Conservation (phyloP, 2,329 filamentous ascomycete genomes). For the Monosporascus cannonballus region DNA sequence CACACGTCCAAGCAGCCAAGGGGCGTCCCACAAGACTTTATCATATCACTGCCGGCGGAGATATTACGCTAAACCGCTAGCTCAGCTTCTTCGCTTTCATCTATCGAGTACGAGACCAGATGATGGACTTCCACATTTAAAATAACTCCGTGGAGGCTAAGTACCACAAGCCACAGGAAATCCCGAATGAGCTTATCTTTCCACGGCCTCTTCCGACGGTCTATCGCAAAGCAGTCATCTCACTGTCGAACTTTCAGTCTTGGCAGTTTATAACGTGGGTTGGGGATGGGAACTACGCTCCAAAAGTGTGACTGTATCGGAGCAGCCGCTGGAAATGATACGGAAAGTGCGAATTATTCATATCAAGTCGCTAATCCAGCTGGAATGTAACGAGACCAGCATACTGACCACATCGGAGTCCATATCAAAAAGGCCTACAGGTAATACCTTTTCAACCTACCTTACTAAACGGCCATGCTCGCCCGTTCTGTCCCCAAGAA, state of each 20-base stretch:
- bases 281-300: neutral
- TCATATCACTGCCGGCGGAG: constrained; percentile 3
- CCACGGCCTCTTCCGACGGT: neutral
- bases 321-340: neutral
- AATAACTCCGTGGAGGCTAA: neutral
- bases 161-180: neutral
- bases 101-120: constrained; percentile 1
- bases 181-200: neutral
- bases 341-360: neutral
- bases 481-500: neutral
- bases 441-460: neutral
- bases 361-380: neutral
- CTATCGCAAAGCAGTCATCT: neutral
- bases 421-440: neutral
- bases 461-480: neutral
- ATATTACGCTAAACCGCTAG: constrained; percentile 3
- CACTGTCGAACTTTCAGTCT: neutral
- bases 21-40: constrained; percentile 2
- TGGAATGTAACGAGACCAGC: neutral
- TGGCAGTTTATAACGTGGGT: neutral
- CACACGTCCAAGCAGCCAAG: constrained; percentile 1
- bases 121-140: constrained; percentile 5
- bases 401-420: neutral
- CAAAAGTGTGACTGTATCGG: neutral
- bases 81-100: constrained; percentile 7